Evolutionary conservation across 129 eudicot species (phyloP), one percentile per base, ranked within the genome.

Genomic region (Centaurea solstitialis): DNA sequence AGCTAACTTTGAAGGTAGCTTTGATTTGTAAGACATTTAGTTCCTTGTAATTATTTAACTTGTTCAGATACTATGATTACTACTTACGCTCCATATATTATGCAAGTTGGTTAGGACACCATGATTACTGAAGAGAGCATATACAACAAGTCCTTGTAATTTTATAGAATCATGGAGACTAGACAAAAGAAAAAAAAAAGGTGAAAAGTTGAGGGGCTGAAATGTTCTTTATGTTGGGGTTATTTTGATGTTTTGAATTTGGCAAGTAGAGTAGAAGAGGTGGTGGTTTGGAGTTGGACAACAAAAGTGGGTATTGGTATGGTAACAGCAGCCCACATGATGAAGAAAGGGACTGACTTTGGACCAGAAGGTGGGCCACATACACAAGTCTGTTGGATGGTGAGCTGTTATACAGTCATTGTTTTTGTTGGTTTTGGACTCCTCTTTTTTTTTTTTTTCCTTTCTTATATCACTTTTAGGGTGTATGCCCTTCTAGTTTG

Each of bases 241-340:
- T 2, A 21, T 57, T 57, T 17, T 17, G 21, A 53, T 15, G 15
- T 53, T 53, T 7, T 7, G 8, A 53, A 53, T 8, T n/a, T n/a
- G n/a, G n/a, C 21, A 53, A 2, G 64, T 17, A 53, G 64, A 17
- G 35, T 30, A 30, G 35, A 30, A 3, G 35, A 1, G 64, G 64
- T 53, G 65, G 65, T 57, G 68, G 30, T 20, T 64, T 64, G 4
- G 22, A 22, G 68, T 64, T 38, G 57, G 41, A 21, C 37, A 80
- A 73, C 22, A 81, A 13, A 73, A 73, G 33, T 47, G 59, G 84
- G 79, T 70, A 74, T 47, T 40, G 84, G 79, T 70, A 74, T 74
- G 8, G 6, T 73, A 73, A 5, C 7, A 43, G 84, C 53, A 81
- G 75, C 79, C 84, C 84, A 73, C 67, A 81, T 81, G 79, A 80